Percentiles rank a stretch among this genome's conserved stretches.
Conservation (phyloP, 495 filamentous ascomycete species). For the Halenospora varia region DNA sequence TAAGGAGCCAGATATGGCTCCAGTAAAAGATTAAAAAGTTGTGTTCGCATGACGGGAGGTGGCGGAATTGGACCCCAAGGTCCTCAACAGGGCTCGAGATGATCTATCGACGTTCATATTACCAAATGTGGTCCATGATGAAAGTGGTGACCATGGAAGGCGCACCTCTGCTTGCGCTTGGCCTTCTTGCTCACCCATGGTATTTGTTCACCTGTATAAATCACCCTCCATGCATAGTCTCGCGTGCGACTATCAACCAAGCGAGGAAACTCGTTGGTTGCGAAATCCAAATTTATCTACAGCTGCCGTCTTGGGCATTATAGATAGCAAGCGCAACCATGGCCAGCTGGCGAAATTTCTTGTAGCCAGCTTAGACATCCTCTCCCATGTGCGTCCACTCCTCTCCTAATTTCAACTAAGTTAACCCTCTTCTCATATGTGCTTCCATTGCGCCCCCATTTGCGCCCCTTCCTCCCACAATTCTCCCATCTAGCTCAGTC, state of each 20-base stretch:
- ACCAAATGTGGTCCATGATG: neutral
- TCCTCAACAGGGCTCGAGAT: neutral
- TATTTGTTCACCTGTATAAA: neutral
- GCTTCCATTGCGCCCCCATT: neutral
- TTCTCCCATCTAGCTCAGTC: neutral
- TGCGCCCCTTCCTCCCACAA: neutral
- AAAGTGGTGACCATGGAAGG: no score
- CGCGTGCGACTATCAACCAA: neutral
- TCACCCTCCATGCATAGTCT: neutral
- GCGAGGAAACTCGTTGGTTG: neutral
- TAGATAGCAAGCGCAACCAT: neutral
- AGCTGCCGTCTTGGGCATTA: neutral
- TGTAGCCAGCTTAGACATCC: neutral
- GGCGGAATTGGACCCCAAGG: neutral
- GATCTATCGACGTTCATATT: neutral
- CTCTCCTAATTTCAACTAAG: neutral
- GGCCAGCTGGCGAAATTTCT: neutral
- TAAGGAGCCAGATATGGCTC: slow-evolving; percentile 1
- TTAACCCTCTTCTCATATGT: neutral
- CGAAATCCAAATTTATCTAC: neutral
- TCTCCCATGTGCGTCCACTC: neutral
- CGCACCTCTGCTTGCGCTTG: neutral
- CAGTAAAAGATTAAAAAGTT: neutral
- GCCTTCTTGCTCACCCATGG: neutral
- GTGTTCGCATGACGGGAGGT: slow-evolving; percentile 1